These are phyloP conservation scores for Serpula lacrymans DNA, from an alignment of 768 basidiomycete genomes.

Conservation along the genomic window DNA sequence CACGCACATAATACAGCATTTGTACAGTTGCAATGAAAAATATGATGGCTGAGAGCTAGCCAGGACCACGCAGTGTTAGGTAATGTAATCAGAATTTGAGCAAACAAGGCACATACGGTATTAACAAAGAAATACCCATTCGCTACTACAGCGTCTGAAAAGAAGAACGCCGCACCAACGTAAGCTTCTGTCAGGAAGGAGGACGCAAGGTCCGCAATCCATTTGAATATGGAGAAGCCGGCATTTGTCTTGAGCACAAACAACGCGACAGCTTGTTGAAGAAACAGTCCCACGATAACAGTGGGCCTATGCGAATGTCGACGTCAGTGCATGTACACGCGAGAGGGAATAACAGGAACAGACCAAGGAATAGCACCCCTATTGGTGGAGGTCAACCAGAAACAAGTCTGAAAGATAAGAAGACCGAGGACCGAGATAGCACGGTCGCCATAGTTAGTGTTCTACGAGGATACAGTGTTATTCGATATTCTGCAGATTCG, in stretches of 20 bases:
- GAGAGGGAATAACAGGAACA: constrained; percentile 14
- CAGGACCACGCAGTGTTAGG: constrained; percentile 10
- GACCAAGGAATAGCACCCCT: constrained; percentile 71
- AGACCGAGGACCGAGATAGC: constrained; percentile 81
- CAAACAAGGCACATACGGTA: constrained; percentile 42
- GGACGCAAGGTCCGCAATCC: constrained; percentile 76
- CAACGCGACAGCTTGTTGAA: constrained; percentile 83
- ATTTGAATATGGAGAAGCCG: constrained; percentile 80
- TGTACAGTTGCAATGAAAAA: constrained; percentile 94
- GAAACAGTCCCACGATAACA: constrained; percentile 81
- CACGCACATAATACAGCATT: constrained; percentile 71
- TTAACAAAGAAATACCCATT: constrained; percentile 88
- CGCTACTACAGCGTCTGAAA: constrained; percentile 56
- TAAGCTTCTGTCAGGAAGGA: constrained; percentile 72
- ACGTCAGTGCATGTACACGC: constrained; percentile 3
- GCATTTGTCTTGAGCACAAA: constrained; percentile 86
- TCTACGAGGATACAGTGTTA: constrained; percentile 31
- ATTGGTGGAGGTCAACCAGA: constrained; percentile 65
- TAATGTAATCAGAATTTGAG: constrained; percentile 5
- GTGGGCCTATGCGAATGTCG: constrained; percentile 54
- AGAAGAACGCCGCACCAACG: constrained; percentile 80
- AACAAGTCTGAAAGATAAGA: constrained; percentile 72
- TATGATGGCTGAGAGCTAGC: constrained; percentile 71
- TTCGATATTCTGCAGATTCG: constrained; percentile 10
- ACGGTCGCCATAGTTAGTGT: constrained; percentile 70